Base-by-base conservation (phyloP, 2,329 filamentous ascomycete species). In the Corniculantispora saksenae region DNA sequence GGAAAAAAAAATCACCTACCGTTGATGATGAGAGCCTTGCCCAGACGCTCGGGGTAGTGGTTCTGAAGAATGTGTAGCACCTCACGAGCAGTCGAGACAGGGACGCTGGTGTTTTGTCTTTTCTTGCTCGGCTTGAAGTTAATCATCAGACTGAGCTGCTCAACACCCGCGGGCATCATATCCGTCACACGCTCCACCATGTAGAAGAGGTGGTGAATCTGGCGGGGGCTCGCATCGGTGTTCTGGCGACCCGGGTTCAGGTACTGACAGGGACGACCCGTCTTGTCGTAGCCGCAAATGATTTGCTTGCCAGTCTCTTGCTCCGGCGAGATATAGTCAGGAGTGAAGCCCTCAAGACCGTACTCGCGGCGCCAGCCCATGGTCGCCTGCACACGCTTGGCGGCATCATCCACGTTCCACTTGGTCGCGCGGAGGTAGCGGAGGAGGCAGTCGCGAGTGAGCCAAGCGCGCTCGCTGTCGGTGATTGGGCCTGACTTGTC, bases 261-360 rank as follows among this genome's bases (percentile, higher is more conserved):
- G 79, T 97, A 97, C 73, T 95, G 87, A 77, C 94, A 97, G 2
- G 94, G 93, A n/a, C 94, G 85, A 58, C 86, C 91, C 67, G 92
- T 82, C 66, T 90, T 91, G 80, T 99, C 95, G 78, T 89, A 99
- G 50, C 95, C 95, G 23, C 95, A 78, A 65, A 97, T 84, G 65
- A 97, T 84, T 78, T 98, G 94, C 83, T 99, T 99, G 70, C 95
- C 95, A 12, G 94, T 98, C 81, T 94, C 93, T 77, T 97, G 97
- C 82, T 99, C 95, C 15, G 91, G 88, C 1, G 91, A 93, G 73
- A 98, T 94, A 79, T 97, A 91, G 10, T 97, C 94, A 12, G 91
- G 83, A 0, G 92, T 94, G 73, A 93, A 86, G 61, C 86, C 88
- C 67, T 91, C 87, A 65, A 96, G 83, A 56, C 93, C 93, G 74